Evolutionary conservation across 2,329 filamentous ascomycete genomes (phyloP).

Genomic region (Claviceps pusilla): DNA sequence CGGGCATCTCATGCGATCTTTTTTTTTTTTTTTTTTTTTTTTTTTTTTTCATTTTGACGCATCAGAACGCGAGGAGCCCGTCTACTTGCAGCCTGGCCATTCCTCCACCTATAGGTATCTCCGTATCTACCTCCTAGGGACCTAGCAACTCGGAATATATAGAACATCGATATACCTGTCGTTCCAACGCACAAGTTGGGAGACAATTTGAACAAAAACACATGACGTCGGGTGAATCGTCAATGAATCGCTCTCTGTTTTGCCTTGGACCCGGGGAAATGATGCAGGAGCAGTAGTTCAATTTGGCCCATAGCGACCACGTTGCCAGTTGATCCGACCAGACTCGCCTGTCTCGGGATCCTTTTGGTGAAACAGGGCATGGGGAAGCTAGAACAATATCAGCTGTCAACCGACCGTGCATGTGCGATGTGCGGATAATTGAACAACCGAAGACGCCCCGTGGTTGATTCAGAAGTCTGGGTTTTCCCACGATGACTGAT

Average conservation of each 20-base stretch:
- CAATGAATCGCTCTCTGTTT: not conserved
- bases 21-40: not conserved
- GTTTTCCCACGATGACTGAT: not conserved
- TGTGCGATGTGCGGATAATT: not conserved
- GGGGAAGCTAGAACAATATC: not conserved
- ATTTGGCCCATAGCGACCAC: not conserved
- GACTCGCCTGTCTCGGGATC: constrained; percentile 1
- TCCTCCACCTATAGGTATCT: not conserved
- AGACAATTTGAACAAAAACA: not conserved
- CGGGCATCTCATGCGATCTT: not conserved
- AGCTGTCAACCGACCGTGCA: not conserved
- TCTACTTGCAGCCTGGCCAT: not conserved
- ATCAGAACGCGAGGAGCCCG: not conserved
- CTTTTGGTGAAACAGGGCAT: constrained; percentile 1
- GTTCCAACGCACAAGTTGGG: not conserved
- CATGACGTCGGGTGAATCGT: not conserved
- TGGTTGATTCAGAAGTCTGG: not conserved
- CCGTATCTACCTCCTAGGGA: too few relatives aligned
- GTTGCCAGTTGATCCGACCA: not conserved
- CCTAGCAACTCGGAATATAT: too few relatives aligned
- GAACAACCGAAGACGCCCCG: not conserved
- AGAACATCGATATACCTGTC: not conserved
- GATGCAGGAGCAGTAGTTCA: not conserved
- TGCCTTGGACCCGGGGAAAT: not conserved
- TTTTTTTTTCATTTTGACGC: not conserved